phyloP scores from a whole-genome alignment of 768 basidiomycete genomes.

The Serpula lacrymans region DNA sequence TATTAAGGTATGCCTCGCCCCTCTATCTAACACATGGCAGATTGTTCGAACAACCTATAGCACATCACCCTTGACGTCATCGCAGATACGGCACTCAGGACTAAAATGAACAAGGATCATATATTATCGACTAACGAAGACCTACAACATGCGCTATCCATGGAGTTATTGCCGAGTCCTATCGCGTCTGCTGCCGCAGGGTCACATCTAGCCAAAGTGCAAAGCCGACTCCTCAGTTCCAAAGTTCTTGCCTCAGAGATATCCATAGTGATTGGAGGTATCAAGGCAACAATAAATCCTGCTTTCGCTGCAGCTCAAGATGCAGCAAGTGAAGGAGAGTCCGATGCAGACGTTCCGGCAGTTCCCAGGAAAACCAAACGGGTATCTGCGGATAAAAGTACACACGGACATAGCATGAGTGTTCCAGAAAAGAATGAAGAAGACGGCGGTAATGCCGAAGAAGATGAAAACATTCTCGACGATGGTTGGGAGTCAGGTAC shows the following conservation, averaged over 20 bases:
- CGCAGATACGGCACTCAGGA: constrained; percentile 61
- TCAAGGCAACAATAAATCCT: constrained; percentile 43
- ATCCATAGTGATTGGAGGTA: constrained; percentile 43
- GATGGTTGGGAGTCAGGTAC: constrained; percentile 43
- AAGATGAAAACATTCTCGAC: constrained; percentile 24
- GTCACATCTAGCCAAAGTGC: constrained; percentile 54
- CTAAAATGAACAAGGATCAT: constrained; percentile 74
- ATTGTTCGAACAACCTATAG: constrained; percentile 34
- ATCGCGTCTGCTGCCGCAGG: constrained; percentile 35
- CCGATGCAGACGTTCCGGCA: constrained; percentile 6
- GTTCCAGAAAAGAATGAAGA: constrained; percentile 5
- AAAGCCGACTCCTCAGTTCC: constrained; percentile 72
- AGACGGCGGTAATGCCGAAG: constrained; percentile 19
- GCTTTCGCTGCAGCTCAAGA: too few relatives aligned
- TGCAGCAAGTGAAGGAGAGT: background rate
- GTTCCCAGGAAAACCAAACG: constrained; percentile 9
- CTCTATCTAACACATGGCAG: background rate
- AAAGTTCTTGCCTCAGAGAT: constrained; percentile 67
- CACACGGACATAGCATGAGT: too few relatives aligned
- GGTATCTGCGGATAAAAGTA: constrained; percentile 5
- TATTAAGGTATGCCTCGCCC: constrained; percentile 55
- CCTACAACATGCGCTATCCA: constrained; percentile 41
- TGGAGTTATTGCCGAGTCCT: constrained; percentile 39
- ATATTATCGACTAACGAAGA: constrained; percentile 47
- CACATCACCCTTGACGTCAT: constrained; percentile 53